Base-by-base conservation (phyloP, 441 rosid genomes). In the Metrosideros polymorpha region DNA sequence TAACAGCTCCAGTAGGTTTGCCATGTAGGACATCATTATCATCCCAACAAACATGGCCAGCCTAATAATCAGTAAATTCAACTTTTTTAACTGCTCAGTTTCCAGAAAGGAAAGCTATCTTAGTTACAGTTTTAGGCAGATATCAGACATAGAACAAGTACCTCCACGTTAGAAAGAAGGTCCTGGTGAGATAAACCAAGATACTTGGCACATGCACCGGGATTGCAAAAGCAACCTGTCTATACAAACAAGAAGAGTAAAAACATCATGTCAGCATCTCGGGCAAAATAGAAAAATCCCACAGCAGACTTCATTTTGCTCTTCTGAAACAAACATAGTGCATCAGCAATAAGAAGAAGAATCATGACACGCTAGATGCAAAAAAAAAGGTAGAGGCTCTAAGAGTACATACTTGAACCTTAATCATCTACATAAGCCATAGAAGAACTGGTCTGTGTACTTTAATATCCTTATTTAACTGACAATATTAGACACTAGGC, bases 211-310 rank as follows among this genome's bases (percentile, higher is more conserved):
- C 99, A 97, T 84, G 99, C 98, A 85, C 99, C 99, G 32, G 99
- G 99, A 92, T 97, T 97, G 93, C 99, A 96, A 91, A 97, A 97
- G 93, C 99, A 97, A 89, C 99, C 99, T 91, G 99, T 96, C 99
- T 97, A 93, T 85, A 50, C 71, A 75, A 10, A 54, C 30, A 63
- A 17, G 17, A 47, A 49, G 32, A 14, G 50, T 56, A 12, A 17
- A 5, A 25, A 43, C 12, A 43, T 66, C 43, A 66, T 19, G 45
- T 35, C n/a, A 39, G 77, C 47, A 66, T 24, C 77, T 66, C 77
- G 35, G 45, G 77, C 77, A 10, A 66, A 66, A 66, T n/a, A 66
- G 15, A 66, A 61, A 61, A 66, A 66, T 66, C 45, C 27, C 77
- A 19, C 77, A 66, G 18, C 25, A 35, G 77, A 18, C 2, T 66